Evolutionary conservation across 257 asterid species (phyloP).

Genomic region (Rauvolfia tetraphylla): DNA sequence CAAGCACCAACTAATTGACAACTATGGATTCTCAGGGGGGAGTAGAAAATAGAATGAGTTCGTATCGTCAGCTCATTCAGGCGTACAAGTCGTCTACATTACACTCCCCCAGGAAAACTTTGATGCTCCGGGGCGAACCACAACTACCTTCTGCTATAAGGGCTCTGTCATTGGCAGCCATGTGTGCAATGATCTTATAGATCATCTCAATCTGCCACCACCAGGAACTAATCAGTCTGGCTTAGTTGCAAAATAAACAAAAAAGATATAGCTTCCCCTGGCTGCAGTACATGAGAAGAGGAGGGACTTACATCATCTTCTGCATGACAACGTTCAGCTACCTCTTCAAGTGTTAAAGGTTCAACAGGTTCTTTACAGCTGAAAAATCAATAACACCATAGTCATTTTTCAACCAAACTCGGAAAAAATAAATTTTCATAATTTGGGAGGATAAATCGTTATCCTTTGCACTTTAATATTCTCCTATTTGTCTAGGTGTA

Average conservation of each 20-base stretch:
- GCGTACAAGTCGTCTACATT: constrained; percentile 73
- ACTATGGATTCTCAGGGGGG: neutral
- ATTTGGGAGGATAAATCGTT: neutral
- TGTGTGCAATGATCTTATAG: constrained; percentile 84
- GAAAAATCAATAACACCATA: constrained; percentile 10
- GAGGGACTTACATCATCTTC: constrained; percentile 54
- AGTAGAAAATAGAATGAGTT: neutral
- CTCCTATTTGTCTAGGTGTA: neutral
- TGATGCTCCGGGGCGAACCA: constrained; percentile 89
- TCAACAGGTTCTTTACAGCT: constrained; percentile 96
- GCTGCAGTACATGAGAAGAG: neutral
- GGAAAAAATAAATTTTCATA: neutral
- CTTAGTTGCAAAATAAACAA: neutral
- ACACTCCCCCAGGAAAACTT: constrained; percentile 93
- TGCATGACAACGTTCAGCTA: constrained; percentile 81
- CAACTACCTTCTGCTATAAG: constrained; percentile 94
- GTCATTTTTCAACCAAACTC: neutral
- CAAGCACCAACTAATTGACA: constrained; percentile 1
- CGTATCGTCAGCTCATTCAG: constrained; percentile 21
- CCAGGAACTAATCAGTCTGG: neutral
- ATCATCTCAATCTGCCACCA: constrained; percentile 93
- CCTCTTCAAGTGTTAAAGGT: constrained; percentile 84
- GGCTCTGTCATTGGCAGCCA: constrained; percentile 99
- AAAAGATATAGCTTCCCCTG: constrained; percentile 1
- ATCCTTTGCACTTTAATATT: neutral